Evolutionary conservation across 306 rosid species (phyloP).

Genomic region (Cucumis cinereus): DNA sequence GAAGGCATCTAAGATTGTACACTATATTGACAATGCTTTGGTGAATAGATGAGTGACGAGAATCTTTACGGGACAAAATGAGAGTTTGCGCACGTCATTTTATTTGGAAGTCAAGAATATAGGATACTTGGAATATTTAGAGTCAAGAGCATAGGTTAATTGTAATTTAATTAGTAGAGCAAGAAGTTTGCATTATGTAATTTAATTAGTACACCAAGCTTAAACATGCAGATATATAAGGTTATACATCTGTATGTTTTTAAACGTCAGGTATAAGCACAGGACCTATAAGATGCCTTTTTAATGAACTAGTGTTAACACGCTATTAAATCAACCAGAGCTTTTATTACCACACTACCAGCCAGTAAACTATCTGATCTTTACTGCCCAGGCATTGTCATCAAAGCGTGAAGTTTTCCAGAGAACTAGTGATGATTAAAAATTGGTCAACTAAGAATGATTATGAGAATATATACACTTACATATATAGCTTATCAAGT

Average conservation of each 20-base stretch:
- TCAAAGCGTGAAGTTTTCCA: background rate
- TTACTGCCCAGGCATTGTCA: background rate
- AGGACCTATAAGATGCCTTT: background rate
- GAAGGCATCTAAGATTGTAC: too few relatives aligned
- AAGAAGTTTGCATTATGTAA: background rate
- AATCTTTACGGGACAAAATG: too few relatives aligned
- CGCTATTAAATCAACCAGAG: background rate
- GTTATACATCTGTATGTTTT: background rate
- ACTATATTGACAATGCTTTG: too few relatives aligned
- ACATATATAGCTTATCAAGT: background rate
- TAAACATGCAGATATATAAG: background rate
- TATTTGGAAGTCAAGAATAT: too few relatives aligned
- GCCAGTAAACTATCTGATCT: background rate
- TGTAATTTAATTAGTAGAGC: background rate
- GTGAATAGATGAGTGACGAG: too few relatives aligned
- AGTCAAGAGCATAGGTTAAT: background rate
- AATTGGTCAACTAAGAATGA: background rate
- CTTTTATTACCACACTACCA: background rate
- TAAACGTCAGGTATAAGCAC: background rate
- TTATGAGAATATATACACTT: too few relatives aligned
- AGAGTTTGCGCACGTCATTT: too few relatives aligned
- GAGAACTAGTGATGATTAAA: background rate
- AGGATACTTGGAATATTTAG: background rate
- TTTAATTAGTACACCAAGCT: background rate
- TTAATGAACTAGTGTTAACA: background rate